These are phyloP conservation scores for Nepenthes gracilis DNA, from an alignment of 148 eudicot genomes.

Conservation along the genomic window DNA sequence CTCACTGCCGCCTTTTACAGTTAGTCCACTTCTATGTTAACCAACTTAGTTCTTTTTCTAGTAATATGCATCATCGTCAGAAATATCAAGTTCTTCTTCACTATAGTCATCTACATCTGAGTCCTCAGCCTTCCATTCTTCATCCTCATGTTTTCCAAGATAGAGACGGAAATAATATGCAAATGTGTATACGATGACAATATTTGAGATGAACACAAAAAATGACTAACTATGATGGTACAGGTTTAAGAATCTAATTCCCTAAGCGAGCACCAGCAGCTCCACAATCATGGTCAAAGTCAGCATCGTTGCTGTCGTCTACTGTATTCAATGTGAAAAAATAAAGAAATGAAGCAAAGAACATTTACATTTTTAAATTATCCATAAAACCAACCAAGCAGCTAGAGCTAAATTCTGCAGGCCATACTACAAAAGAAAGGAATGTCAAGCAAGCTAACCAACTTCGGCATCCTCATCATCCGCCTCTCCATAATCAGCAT, in stretches of 20 bases:
- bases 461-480: slow-evolving; percentile 47
- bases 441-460: slow-evolving; percentile 15
- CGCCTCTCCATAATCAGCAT: slow-evolving; percentile 28
- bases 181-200: background rate
- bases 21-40: slow-evolving; percentile 41
- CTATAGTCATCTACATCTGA: slow-evolving; percentile 62
- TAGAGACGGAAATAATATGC: background rate
- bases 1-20: slow-evolving; percentile 38
- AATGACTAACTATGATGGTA: background rate
- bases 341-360: background rate
- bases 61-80: slow-evolving; percentile 49
- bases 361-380: background rate
- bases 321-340: slow-evolving; percentile 24
- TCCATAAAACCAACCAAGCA: background rate
- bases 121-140: slow-evolving; percentile 78
- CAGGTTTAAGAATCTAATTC: slow-evolving; percentile 32
- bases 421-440: background rate
- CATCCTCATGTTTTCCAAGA: slow-evolving; percentile 31
- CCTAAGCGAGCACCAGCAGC: slow-evolving; percentile 22
- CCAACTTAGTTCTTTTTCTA: slow-evolving; percentile 48
- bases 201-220: background rate
- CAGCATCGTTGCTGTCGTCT: slow-evolving; percentile 95
- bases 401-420: background rate
- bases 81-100: slow-evolving; percentile 55
- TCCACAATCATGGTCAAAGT: slow-evolving; percentile 78